Percentiles rank a stretch among this genome's conserved stretches.
Conservation (phyloP, 441 rosid genomes). For the Adansonia grandidieri region DNA sequence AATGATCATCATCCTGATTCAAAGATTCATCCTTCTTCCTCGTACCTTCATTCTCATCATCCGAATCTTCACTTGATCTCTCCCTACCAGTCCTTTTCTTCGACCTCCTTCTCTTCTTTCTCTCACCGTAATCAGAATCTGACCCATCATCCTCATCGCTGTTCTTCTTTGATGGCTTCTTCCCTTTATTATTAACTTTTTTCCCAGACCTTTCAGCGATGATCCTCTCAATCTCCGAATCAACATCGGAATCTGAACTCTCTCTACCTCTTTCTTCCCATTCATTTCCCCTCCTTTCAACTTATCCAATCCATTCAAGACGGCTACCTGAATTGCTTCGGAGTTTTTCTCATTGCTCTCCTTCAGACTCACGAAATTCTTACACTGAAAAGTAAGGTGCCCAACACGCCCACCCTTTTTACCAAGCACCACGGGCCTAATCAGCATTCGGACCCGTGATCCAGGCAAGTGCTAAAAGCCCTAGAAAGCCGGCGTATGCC, state of each 20-base stretch:
- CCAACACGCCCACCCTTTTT: slow-evolving; percentile 93
- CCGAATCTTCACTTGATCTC: slow-evolving; percentile 52
- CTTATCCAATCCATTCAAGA: slow-evolving; percentile 69
- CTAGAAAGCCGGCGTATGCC: slow-evolving; percentile 77
- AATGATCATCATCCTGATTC: slow-evolving; percentile 56
- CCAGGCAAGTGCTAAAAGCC: slow-evolving; percentile 80
- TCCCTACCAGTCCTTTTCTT: slow-evolving; percentile 48
- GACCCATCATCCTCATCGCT: slow-evolving; percentile 45
- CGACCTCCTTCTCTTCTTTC: slow-evolving; percentile 75
- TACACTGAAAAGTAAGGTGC: slow-evolving; percentile 84
- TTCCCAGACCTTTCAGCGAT: slow-evolving; percentile 62
- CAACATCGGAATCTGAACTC: slow-evolving; percentile 73
- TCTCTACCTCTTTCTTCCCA: slow-evolving; percentile 49
- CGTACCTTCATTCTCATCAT: slow-evolving; percentile 58
- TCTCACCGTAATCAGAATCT: slow-evolving; percentile 58
- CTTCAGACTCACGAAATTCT: slow-evolving; percentile 77
- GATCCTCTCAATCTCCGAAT: slow-evolving; percentile 86
- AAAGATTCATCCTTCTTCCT: slow-evolving; percentile 57
- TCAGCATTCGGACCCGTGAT: slow-evolving; percentile 75
- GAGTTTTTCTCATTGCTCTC: slow-evolving; percentile 62
- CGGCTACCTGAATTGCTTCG: slow-evolving; percentile 61
- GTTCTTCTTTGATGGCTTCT: slow-evolving; percentile 45
- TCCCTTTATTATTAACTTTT: slow-evolving; percentile 22
- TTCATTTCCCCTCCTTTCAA: slow-evolving; percentile 53
- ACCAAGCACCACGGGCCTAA: slow-evolving; percentile 91